These are phyloP conservation scores for Dictyophora rubrovolvata DNA, from an alignment of 768 basidiomycete species.

Conservation along the genomic window DNA sequence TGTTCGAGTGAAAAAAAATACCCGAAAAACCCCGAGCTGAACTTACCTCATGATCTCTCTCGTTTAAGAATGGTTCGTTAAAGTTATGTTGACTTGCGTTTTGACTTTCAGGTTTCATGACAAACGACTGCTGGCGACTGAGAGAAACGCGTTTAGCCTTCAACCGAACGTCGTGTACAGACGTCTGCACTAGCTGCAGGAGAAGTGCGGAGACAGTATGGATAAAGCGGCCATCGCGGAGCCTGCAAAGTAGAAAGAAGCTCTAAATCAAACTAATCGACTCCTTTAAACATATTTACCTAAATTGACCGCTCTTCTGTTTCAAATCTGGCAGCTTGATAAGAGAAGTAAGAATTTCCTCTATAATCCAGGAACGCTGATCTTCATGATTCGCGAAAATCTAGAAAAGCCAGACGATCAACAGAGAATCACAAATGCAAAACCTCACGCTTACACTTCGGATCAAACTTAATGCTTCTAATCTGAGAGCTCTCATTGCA, in stretches of 20 bases:
- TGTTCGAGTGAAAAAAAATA: not conserved
- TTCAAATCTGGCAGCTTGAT: constrained; percentile 86
- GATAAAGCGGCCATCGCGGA: constrained; percentile 85
- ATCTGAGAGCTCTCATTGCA: constrained; percentile 70
- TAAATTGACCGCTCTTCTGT: constrained; percentile 82
- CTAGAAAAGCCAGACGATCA: constrained; percentile 29
- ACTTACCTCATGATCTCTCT: constrained; percentile 54
- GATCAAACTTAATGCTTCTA: constrained; percentile 76
- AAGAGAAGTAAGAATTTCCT: constrained; percentile 85
- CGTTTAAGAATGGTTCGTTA: constrained; percentile 49
- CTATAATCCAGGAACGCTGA: constrained; percentile 95
- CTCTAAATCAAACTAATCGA: not conserved
- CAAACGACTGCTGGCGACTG: constrained; percentile 48
- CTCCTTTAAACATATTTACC: constrained; percentile 35
- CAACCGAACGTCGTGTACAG: constrained; percentile 77
- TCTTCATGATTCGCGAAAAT: constrained; percentile 86
- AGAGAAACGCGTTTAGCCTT: constrained; percentile 54
- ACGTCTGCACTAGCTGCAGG: constrained; percentile 93
- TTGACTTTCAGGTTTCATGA: constrained; percentile 50
- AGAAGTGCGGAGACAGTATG: constrained; percentile 89
- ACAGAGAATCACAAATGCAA: not conserved
- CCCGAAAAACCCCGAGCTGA: not conserved
- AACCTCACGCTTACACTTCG: constrained; percentile 51
- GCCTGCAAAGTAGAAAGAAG: constrained; percentile 31
- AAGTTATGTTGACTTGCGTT: constrained; percentile 29